These are phyloP conservation scores for Myxozyma geophila DNA, from an alignment of 805 yeast species.

Conservation along the genomic window DNA sequence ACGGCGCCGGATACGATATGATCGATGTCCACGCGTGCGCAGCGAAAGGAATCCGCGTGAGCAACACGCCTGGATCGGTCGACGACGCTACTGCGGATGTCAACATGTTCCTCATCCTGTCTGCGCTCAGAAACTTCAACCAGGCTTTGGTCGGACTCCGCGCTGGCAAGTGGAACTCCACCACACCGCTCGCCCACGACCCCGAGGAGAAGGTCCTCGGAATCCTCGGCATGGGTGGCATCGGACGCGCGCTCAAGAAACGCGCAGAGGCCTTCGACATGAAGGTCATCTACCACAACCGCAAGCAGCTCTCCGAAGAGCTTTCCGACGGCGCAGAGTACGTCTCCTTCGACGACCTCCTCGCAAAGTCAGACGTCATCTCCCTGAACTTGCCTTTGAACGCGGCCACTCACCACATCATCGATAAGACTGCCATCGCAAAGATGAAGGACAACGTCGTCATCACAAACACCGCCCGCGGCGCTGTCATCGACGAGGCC, in stretches of 20 bases:
- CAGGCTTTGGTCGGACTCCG: constrained; percentile 58
- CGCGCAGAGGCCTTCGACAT: constrained; percentile 79
- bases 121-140: constrained; percentile 71
- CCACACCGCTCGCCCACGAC: constrained; percentile 69
- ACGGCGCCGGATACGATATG: constrained; percentile 75
- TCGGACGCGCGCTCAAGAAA: constrained; percentile 78
- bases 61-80: constrained; percentile 68
- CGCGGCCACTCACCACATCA: constrained; percentile 66
- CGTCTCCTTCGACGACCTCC: constrained; percentile 69
- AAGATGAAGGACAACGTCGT: constrained; percentile 82
- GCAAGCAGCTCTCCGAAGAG: constrained; percentile 61
- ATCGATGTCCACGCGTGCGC: constrained; percentile 62
- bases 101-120: constrained; percentile 64
- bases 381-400: constrained; percentile 81
- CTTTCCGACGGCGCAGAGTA: constrained; percentile 73
- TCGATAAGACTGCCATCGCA: constrained; percentile 61
- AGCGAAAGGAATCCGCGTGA: constrained; percentile 58
- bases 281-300: constrained; percentile 73
- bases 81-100: constrained; percentile 75
- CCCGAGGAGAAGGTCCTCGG: constrained; percentile 80
- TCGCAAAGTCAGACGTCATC: constrained; percentile 66
- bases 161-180: constrained; percentile 65
- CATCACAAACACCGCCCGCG: constrained; percentile 84
- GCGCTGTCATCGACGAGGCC: constrained; percentile 72
- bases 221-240: constrained; percentile 86